These are phyloP conservation scores for Salinomyces thailandicus DNA, from an alignment of 2,329 filamentous ascomycete genomes.

Conservation along the genomic window DNA sequence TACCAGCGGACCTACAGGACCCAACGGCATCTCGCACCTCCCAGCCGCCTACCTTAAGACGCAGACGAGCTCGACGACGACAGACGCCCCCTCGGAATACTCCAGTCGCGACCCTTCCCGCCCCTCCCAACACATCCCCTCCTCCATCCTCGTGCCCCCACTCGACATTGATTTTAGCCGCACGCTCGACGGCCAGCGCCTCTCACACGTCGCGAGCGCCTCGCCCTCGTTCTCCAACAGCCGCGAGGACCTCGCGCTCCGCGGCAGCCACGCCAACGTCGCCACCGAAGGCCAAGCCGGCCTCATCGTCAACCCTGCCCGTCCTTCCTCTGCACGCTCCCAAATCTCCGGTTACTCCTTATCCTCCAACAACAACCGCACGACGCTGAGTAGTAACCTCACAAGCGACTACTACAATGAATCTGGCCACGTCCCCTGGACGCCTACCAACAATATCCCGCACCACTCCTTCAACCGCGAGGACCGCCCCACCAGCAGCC, in stretches of 20 bases:
- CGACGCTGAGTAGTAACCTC: conserved; percentile 18
- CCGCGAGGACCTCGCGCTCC: conserved; percentile 28
- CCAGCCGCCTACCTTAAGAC: conserved; percentile 26
- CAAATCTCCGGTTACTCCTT: conserved; percentile 16
- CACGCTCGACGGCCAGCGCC: conserved; percentile 46
- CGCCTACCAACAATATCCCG: conserved; percentile 19
- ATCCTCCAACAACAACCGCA: conserved; percentile 18
- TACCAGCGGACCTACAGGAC: conserved; percentile 27
- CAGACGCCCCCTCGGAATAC: conserved; percentile 41
- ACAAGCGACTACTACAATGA: conserved; percentile 24
- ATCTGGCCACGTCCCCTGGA: conserved; percentile 23
- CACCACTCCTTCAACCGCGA: conserved; percentile 10
- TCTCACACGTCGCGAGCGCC: conserved; percentile 57
- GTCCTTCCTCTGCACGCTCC: conserved; percentile 7
- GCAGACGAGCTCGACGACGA: conserved; percentile 18
- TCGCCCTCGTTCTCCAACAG: conserved; percentile 60
- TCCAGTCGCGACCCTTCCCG: conserved; percentile 40
- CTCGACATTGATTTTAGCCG: conserved; percentile 46
- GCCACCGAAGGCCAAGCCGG: conserved; percentile 19
- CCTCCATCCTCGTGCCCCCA: conserved; percentile 61
- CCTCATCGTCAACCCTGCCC: conserved; percentile 21
- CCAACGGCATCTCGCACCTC: conserved; percentile 24
- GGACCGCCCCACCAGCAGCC: conserved; percentile 31
- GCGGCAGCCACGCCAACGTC: conserved; percentile 16
- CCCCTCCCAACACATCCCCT: conserved; percentile 23